Conservation (phyloP, 148 eudicot genomes). For the Rhododendron williamsianum region DNA sequence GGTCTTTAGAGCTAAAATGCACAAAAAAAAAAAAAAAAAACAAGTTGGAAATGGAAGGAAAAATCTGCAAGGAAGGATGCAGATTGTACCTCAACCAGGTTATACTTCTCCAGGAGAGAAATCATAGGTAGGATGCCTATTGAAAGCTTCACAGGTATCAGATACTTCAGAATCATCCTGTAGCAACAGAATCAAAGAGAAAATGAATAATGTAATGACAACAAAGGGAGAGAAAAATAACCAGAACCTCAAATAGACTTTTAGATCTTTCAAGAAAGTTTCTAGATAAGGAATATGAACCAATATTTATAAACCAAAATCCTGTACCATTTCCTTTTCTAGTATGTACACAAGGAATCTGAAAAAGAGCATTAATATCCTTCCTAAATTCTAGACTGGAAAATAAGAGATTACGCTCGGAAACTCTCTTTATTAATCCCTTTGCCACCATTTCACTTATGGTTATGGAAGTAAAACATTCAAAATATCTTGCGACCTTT, state of each 20-base stretch:
- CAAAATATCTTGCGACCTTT: neutral
- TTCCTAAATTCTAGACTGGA: neutral
- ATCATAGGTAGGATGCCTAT: conserved; percentile 75
- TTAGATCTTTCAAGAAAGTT: neutral
- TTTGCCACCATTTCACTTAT: neutral
- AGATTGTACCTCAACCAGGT: conserved; percentile 64
- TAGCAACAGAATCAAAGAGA: conserved; percentile 17
- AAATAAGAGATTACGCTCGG: neutral
- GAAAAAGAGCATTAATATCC: conserved; percentile 1
- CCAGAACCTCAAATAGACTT: neutral
- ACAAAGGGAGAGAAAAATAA: neutral
- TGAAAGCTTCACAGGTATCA: conserved; percentile 96
- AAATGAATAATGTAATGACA: neutral
- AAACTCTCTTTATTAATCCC: neutral
- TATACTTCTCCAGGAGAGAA: conserved; percentile 62
- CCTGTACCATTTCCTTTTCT: neutral
- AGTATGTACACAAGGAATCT: neutral
- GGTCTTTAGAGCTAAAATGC: neutral
- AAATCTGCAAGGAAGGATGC: neutral
- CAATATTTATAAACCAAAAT: neutral
- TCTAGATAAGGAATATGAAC: neutral
- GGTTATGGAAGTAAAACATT: neutral
- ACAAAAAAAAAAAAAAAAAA: neutral
- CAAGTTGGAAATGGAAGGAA: neutral
- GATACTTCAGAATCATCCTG: conserved; percentile 96